These are phyloP conservation scores for Viola pubescens DNA, from an alignment of 441 rosid species.

Conservation along the genomic window DNA sequence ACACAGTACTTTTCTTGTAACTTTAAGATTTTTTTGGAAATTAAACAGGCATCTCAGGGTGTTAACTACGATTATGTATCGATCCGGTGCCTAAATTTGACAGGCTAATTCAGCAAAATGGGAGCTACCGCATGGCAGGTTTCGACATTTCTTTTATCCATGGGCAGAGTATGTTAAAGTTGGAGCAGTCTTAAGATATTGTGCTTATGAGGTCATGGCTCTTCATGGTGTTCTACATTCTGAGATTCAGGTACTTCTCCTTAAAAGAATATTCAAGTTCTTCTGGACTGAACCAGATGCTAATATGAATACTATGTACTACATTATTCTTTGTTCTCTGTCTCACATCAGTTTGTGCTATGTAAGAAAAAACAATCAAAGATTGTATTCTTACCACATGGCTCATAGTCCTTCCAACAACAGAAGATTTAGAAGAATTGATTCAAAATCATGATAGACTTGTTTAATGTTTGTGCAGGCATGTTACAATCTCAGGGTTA, in stretches of 20 bases:
- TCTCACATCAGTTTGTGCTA: too few species aligned
- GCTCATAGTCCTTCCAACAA: too few species aligned
- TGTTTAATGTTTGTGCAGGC: constrained; percentile 28
- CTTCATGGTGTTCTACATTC: constrained; percentile 67
- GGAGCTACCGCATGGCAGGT: constrained; percentile 69
- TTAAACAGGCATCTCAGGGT: not conserved
- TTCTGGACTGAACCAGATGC: constrained; percentile 19
- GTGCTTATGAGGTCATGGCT: constrained; percentile 68
- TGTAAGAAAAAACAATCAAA: too few species aligned
- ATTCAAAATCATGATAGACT: too few species aligned
- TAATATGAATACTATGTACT: not conserved
- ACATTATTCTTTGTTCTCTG: too few species aligned
- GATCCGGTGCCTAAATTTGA: constrained; percentile 3
- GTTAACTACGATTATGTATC: constrained; percentile 8
- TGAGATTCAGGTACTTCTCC: constrained; percentile 48
- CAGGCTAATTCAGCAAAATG: constrained; percentile 55
- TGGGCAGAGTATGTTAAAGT: constrained; percentile 68
- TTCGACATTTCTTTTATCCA: constrained; percentile 50
- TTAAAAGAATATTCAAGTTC: not conserved
- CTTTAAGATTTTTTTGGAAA: too few species aligned
- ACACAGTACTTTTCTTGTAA: not conserved
- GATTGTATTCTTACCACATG: too few species aligned
- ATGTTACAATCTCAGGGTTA: constrained; percentile 39
- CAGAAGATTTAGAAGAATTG: too few species aligned
- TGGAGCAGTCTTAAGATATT: constrained; percentile 46